Evolutionary conservation across 306 rosid genomes (phyloP), one percentile per base, ranked within the genome.

Genomic region (Gleditsia sinensis): DNA sequence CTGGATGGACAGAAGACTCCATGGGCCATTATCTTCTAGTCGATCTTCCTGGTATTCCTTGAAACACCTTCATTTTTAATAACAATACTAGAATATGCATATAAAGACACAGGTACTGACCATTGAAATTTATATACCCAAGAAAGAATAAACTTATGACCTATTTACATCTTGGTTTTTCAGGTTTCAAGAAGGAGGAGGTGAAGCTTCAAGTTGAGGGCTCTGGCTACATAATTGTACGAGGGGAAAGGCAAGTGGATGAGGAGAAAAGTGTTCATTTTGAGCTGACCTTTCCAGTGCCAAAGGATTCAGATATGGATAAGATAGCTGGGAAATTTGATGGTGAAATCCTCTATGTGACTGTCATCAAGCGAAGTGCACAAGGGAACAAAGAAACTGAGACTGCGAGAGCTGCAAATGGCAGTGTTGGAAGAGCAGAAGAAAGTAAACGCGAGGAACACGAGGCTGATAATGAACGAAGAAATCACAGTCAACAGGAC

Each of bases 1-100:
- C 84, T 24, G 89, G 61, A 23, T 88, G 97, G 92, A 65, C 86
- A 33, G 86, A 86, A 71, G 94, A 88, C 72, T 73, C 82, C 54
- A 14, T 81, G 0, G 82, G 69, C 43, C 94, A 85, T 79, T 83
- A 83, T 75, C 92, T 92, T 60, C 36, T 88, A 4, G 85, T 92
- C 54, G 91, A 86, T 85, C 92, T 92, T 72, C 94, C 92, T 43
- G 96, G 96, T 92, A 89, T 33, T 69, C 17, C 56, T 48, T 49
- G 57, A 54, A 56, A 50, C 61, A 16, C 24, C 14, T 49, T 25
- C 14, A 74, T 11, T 57, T 77, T 32, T 37, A 6, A 23, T 0
- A 53, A 43, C 33, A 17, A 43, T 60, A 72, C 51, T 30, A 67
- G 57, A 76, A 76, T 71, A 67, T 67, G 16, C 20, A 45, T 4